These are phyloP conservation scores for Zalaria obscura DNA, from an alignment of 2,329 filamentous ascomycete species.

Conservation along the genomic window DNA sequence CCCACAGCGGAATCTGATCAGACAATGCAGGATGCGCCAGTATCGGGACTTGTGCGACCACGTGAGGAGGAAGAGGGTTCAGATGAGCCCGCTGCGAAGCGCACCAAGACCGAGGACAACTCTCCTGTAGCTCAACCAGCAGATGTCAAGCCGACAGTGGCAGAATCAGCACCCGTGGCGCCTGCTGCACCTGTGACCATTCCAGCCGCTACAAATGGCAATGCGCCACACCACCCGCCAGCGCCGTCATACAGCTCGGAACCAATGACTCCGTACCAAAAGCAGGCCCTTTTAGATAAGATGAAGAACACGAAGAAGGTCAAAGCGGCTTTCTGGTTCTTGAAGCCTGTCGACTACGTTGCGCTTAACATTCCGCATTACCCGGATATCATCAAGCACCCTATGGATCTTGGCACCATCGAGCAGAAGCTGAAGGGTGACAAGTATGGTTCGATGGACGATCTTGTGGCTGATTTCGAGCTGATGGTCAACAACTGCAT, in stretches of 20 bases:
- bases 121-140: background rate
- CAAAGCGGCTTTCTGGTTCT: constrained; percentile 63
- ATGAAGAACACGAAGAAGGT: constrained; percentile 74
- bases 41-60: constrained; percentile 43
- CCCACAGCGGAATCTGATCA: background rate
- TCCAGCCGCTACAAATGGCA: constrained; percentile 6
- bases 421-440: constrained; percentile 64
- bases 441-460: constrained; percentile 54
- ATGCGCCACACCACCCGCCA: constrained; percentile 10
- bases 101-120: constrained; percentile 55
- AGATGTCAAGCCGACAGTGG: constrained; percentile 13
- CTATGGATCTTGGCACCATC: constrained; percentile 74
- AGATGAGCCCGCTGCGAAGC: constrained; percentile 60
- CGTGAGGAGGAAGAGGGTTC: constrained; percentile 58
- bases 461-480: constrained; percentile 60
- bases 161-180: constrained; percentile 3
- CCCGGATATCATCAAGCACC: constrained; percentile 56
- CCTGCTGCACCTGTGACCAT: constrained; percentile 3
- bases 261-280: constrained; percentile 44
- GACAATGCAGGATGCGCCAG: constrained; percentile 24
- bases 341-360: constrained; percentile 60
- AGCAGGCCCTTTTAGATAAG: constrained; percentile 48
- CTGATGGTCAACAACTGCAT: constrained; percentile 68
- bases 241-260: constrained; percentile 21
- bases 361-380: constrained; percentile 65